Evolutionary conservation across 2,329 filamentous ascomycete species (phyloP).

Genomic region (Scolecobasidium constrictum): DNA sequence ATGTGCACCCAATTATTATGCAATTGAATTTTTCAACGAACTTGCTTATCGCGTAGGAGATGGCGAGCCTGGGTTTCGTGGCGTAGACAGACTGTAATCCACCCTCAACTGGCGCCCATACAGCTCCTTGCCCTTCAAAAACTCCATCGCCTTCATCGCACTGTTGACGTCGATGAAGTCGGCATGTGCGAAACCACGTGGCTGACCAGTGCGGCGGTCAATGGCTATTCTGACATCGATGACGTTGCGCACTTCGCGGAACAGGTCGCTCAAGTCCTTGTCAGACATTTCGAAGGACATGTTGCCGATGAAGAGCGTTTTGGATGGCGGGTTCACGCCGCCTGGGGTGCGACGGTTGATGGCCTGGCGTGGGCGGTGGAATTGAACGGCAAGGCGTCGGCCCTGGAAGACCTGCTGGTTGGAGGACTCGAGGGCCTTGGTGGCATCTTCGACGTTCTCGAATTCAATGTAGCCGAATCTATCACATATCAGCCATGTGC

Average conservation of each 20-base stretch:
- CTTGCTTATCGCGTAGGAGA: no score
- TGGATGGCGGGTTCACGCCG: constrained; percentile 39
- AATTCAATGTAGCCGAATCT: constrained; percentile 61
- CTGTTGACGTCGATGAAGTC: constrained; percentile 62
- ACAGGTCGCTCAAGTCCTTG: constrained; percentile 67
- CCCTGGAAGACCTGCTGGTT: constrained; percentile 53
- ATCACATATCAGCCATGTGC: not conserved
- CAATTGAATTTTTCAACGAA: no score
- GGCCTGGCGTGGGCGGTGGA: constrained; percentile 29
- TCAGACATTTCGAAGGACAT: constrained; percentile 80
- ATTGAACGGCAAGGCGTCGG: constrained; percentile 53
- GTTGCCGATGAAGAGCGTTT: constrained; percentile 73
- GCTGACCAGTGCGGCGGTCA: constrained; percentile 69
- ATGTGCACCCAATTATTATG: no score
- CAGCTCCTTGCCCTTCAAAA: constrained; percentile 46
- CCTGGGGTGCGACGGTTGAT: not conserved
- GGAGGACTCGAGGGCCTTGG: constrained; percentile 44
- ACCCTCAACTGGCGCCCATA: constrained; percentile 55
- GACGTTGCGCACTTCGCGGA: constrained; percentile 59
- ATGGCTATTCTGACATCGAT: constrained; percentile 71
- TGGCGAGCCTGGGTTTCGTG: no score
- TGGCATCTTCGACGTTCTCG: constrained; percentile 40
- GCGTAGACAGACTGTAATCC: constrained; percentile 51
- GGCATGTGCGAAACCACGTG: constrained; percentile 73
- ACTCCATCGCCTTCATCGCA: constrained; percentile 49